Base-by-base conservation (phyloP, 805 yeast genomes). In the Cyberlindnera euphorbiae region DNA sequence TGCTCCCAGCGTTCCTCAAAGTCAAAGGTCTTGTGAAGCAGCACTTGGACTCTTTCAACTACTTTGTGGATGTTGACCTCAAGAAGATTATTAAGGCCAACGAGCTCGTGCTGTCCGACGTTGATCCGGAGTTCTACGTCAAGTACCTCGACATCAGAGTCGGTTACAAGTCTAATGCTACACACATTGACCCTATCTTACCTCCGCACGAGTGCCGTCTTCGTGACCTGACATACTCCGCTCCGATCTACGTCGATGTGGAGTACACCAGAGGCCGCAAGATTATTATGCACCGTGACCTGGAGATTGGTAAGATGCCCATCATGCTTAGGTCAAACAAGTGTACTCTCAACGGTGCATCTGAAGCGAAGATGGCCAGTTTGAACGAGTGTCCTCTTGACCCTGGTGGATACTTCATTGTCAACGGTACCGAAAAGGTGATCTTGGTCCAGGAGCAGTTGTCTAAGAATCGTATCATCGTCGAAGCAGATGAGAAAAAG, bases 241-340 rank as follows among this genome's bases (percentile, higher is more conserved):
- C 97, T 1, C 97, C 97, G 2, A 85, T 90, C 26, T 85, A 81
- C 52, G 98, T 90, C 32, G 98, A 93, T 63, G 96, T 93, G 17
- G 98, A 93, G 56, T 93, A 93, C 57, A 93, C 97, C 0, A 74
- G 97, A 58, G 98, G 97, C 24, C 71, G 90, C 45, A 88, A 87
- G 60, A 85, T 93, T 58, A 85, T 90, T 49, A 77, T 86, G 69
- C 90, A 87, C 50, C 74, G 83, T 52, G 94, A 87, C 55, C 73
- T 93, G 42, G 97, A 89, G 58, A 90, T 93, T 42, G 99, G 98
- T 24, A 76, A 95, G 55, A 93, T 93, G 96, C 98, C 98, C n/a
- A 80, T 93, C 53, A 93, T 93, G 98, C 71, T 93, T 50, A 73
- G 97, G 51, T 84, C 96, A 17, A 85, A 87, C 57, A 87, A 88